Base-by-base conservation (phyloP, 768 basidiomycete species). In the Sistotremastrum suecicum region DNA sequence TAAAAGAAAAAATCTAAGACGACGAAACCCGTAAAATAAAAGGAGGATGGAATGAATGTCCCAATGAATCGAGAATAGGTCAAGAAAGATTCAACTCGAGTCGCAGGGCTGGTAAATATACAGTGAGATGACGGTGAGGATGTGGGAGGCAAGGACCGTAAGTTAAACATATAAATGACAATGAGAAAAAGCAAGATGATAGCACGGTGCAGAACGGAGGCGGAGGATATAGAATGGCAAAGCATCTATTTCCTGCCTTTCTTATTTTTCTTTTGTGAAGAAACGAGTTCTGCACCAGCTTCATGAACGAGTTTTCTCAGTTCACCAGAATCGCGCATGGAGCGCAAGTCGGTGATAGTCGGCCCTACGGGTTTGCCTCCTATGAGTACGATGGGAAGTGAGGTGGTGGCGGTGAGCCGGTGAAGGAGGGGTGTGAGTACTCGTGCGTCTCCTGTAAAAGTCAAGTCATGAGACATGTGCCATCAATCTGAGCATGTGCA, bases 361-460 rank as follows among this genome's bases (percentile, higher is more conserved):
- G 51, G 47, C 60, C 76, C 76, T 10, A 82, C 62, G 10, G 71
- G 58, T 41, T 67, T 65, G 34, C 86, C 86, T 11, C 77, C 79
- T 39, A 89, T 59, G 44, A 89, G 65, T 4, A 88, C 69, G 32
- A 86, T 58, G 10, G 86, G 83, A 5, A 87, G 63, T 10, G 75
- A 70, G 1, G 65, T 50, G 3, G 66, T 56, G 10, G 60, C 61
- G 0, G 82, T 82, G 36, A 88, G 65, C 0, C 85, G 78, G 8
- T 57, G 54, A 39, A 88, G 66, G 29, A 87, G 65, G 1, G 81
- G 76, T 3, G 60, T 58, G 28, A 89, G 64, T 29, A 84, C 75
- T 0, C 70, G 64, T 4, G 71, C 73, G 56, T 89, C 85, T 49
- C 78, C 79, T 66, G 51, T 41, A 32, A 37, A 46, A 37, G 42